Evolutionary conservation across 2,329 filamentous ascomycete species (phyloP).

Genomic region (Ceratocystis cubensis): DNA sequence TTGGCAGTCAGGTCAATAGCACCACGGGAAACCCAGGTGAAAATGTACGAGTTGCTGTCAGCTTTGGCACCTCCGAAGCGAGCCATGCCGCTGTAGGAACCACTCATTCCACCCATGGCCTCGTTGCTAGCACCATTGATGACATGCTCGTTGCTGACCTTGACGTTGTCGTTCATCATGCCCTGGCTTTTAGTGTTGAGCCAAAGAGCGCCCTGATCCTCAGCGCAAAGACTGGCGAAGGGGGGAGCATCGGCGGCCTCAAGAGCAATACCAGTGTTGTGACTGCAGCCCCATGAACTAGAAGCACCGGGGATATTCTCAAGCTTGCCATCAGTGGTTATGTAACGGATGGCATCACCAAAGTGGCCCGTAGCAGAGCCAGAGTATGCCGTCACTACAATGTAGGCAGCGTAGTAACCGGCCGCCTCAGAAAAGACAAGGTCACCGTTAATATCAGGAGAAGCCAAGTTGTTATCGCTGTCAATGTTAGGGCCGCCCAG

Average conservation of each 20-base stretch:
- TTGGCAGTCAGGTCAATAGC: slow-evolving; percentile 42
- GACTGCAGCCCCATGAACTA: slow-evolving; percentile 48
- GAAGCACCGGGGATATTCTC: slow-evolving; percentile 40
- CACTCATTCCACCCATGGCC: slow-evolving; percentile 50
- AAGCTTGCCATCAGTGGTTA: slow-evolving; percentile 39
- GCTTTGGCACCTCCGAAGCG: slow-evolving; percentile 35
- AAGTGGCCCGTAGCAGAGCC: slow-evolving; percentile 44
- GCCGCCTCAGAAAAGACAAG: slow-evolving; percentile 46
- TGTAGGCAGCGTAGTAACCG: slow-evolving; percentile 48
- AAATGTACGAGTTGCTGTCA: slow-evolving; percentile 39
- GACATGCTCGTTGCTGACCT: slow-evolving; percentile 50
- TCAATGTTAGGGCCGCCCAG: slow-evolving; percentile 46
- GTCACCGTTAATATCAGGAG: slow-evolving; percentile 50
- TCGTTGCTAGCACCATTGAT: slow-evolving; percentile 48
- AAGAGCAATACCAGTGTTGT: slow-evolving; percentile 53
- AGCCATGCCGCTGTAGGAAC: slow-evolving; percentile 46
- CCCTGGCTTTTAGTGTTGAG: slow-evolving; percentile 47
- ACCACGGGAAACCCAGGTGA: slow-evolving; percentile 50
- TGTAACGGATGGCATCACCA: slow-evolving; percentile 39
- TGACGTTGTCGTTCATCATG: slow-evolving; percentile 41
- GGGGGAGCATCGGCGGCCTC: slow-evolving; percentile 46
- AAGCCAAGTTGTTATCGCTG: slow-evolving; percentile 35
- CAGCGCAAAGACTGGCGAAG: slow-evolving; percentile 46
- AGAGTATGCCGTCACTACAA: slow-evolving; percentile 47
- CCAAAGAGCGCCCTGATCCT: slow-evolving; percentile 53